These are phyloP conservation scores for Debaryomyces tyrocola DNA, from an alignment of 805 yeast genomes.

Conservation along the genomic window DNA sequence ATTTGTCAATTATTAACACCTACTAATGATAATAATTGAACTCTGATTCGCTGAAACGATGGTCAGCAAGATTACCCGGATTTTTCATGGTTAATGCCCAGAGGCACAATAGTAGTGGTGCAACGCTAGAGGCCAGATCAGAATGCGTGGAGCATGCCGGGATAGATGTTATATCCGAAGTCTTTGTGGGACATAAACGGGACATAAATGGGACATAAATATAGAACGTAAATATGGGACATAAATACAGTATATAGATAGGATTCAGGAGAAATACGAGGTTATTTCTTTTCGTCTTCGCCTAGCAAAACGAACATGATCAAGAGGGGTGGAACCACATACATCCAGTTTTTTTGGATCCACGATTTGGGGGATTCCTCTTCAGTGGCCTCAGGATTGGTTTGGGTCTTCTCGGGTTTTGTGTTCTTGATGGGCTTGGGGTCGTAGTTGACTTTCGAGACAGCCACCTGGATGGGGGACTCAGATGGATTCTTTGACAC, in stretches of 20 bases:
- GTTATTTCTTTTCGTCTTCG: slow-evolving; percentile 9
- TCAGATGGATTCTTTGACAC: background rate
- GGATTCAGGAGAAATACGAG: too few relatives aligned
- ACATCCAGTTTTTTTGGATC: slow-evolving; percentile 64
- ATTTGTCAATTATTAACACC: background rate
- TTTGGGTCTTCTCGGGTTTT: slow-evolving; percentile 14
- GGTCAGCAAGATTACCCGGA: background rate
- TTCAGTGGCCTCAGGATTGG: slow-evolving; percentile 32
- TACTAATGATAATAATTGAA: slow-evolving; percentile 18
- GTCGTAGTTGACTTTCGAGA: background rate
- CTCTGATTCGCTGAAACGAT: slow-evolving; percentile 27
- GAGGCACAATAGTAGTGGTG: too few relatives aligned
- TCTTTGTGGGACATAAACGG: too few relatives aligned
- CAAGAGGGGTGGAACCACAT: slow-evolving; percentile 51
- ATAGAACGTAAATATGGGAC: too few relatives aligned
- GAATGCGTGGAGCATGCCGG: too few relatives aligned
- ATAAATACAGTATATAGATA: background rate
- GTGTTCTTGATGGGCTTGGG: background rate
- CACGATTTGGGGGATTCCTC: slow-evolving; percentile 41
- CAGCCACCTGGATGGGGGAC: background rate
- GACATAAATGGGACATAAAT: too few relatives aligned
- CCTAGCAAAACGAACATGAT: slow-evolving; percentile 30
- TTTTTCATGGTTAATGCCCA: background rate
- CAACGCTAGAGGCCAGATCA: too few relatives aligned
- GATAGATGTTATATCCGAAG: too few relatives aligned